phyloP scores from a whole-genome alignment of 2,329 filamentous ascomycete genomes.

The Diaporthe sp. region DNA sequence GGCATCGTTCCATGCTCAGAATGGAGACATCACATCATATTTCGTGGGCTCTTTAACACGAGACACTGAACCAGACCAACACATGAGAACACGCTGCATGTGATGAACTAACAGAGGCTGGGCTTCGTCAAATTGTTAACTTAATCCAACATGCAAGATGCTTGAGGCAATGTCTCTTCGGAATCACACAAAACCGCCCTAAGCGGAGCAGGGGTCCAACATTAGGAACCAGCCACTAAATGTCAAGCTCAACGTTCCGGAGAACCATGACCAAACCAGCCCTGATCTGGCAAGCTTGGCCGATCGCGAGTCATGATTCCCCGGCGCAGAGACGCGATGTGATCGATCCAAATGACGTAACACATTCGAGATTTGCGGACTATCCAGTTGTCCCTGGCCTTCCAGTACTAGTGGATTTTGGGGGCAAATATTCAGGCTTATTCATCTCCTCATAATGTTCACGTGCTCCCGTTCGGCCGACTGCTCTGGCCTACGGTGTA shows the following conservation, averaged over 20 bases:
- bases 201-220: neutral
- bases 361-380: neutral
- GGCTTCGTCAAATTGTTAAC: neutral
- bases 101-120: neutral
- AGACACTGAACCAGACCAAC: neutral
- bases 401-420: neutral
- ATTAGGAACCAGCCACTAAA: neutral
- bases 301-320: conserved; percentile 12
- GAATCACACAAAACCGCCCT: neutral
- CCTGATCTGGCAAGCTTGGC: conserved; percentile 10
- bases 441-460: neutral
- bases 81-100: neutral
- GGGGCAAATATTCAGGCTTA: conserved; percentile 17
- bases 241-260: neutral
- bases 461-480: neutral
- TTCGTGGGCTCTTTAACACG: neutral
- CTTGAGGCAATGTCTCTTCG: neutral
- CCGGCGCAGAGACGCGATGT: neutral
- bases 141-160: neutral
- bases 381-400: conserved; percentile 19
- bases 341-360: conserved; percentile 20
- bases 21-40: neutral
- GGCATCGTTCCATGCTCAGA: neutral
- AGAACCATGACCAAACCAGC: neutral
- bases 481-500: neutral